phyloP scores from a whole-genome alignment of 495 filamentous ascomycete genomes.

The Hypomontagnella monticulosa region DNA sequence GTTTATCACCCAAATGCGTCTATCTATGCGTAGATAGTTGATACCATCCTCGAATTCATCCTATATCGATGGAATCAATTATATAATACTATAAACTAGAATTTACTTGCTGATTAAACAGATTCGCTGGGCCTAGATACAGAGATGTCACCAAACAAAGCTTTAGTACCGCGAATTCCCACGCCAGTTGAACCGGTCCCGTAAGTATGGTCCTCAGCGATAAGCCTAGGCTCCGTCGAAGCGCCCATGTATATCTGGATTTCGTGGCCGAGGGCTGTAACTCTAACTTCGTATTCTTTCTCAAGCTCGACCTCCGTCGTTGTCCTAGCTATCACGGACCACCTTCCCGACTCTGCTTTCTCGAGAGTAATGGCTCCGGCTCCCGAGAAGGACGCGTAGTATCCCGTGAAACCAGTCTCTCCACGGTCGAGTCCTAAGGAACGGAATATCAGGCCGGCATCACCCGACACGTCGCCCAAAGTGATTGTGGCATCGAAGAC shows the following conservation, averaged over 20 bases:
- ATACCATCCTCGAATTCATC: no score
- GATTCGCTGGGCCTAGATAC: slow-evolving; percentile 31
- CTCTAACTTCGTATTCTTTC: slow-evolving; percentile 31
- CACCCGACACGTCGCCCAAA: slow-evolving; percentile 17
- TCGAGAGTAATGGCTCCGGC: slow-evolving; percentile 22
- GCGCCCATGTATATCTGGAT: slow-evolving; percentile 42
- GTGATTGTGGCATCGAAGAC: slow-evolving; percentile 40
- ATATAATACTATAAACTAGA: no score
- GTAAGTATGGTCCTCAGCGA: slow-evolving; percentile 30
- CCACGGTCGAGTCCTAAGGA: slow-evolving; percentile 10
- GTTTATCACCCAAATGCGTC: no score
- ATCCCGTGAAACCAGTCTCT: slow-evolving; percentile 20
- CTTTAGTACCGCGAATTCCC: slow-evolving; percentile 17
- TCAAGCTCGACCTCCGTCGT: slow-evolving; percentile 5
- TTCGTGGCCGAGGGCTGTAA: slow-evolving; percentile 30
- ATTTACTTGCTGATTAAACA: no score
- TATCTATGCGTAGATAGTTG: no score
- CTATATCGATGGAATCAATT: no score
- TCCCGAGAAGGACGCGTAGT: slow-evolving; percentile 33
- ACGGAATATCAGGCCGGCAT: slow-evolving; percentile 47
- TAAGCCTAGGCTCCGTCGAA: slow-evolving; percentile 24
- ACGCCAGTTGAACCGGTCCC: slow-evolving; percentile 39
- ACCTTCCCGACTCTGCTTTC: slow-evolving; percentile 25
- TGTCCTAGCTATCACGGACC: slow-evolving; percentile 6
- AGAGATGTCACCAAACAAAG: slow-evolving; percentile 38